Evolutionary conservation across 805 yeast species (phyloP), one percentile per base, ranked within the genome.

Genomic region (Clavispora asparagi): DNA sequence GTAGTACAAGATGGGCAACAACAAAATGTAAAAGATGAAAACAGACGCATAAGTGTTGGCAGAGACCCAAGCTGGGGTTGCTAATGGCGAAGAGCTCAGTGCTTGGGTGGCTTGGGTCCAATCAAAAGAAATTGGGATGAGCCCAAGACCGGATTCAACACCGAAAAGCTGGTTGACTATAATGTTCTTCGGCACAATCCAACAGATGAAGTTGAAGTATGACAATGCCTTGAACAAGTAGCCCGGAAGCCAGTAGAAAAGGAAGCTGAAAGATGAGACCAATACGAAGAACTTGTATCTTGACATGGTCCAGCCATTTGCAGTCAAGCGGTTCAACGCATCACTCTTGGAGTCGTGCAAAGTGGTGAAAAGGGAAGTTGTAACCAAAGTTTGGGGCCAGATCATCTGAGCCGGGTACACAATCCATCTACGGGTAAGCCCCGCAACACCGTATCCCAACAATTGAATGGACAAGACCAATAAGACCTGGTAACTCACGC

Each of bases 401-500:
- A 51, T 46, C 35, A 50, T 50, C 23, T 39, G 37, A 9, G 51
- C 50, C 16, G 49, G 47, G 28, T 52, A 52, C 13, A 52, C 54
- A n/a, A 52, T 47, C 39, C 50, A 46, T 39, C 59, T 54, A 35
- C 63, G 59, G 33, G 62, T 52, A 27, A 63, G 43, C 11, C 66
- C 67, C 13, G 61, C 58, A 28, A 58, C 52, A 28, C 64, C 60
- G 48, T 61, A 62, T 36, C 66, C 66, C 41, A 63, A 47, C 23
- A 58, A 43, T 44, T 62, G 65, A 6, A 65, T 62, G 23, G 64
- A 56, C 51, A 64, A 62, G 33, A 61, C 58, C 39, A 61, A 50
- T 51, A 65, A 62, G 46, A 65, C 61, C 23, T 60, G 61, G 42
- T 57, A 50, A 40, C 62, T 67, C 35, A 60, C 62, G 7, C 42